Percentiles rank a stretch among this genome's conserved stretches.
Evolutionary conservation across 805 yeast genomes (phyloP).

Genomic region (Candida easanensis): DNA sequence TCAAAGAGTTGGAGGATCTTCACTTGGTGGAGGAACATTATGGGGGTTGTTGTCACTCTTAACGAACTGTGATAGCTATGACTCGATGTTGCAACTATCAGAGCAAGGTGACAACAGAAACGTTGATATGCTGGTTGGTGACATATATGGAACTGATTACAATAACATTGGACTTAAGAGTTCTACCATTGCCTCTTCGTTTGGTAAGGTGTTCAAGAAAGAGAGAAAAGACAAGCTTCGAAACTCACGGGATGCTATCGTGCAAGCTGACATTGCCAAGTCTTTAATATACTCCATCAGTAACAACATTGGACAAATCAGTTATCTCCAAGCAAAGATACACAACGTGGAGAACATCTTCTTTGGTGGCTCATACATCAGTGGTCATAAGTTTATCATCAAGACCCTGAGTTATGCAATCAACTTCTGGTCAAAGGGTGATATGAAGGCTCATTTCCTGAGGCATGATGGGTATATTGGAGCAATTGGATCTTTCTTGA

Average conservation of each 20-base stretch:
- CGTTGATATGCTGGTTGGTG: slow-evolving; percentile 94
- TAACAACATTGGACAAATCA: slow-evolving; percentile 96
- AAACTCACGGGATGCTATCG: slow-evolving; percentile 26
- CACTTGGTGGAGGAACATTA: slow-evolving; percentile 95
- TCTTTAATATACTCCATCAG: slow-evolving; percentile 84
- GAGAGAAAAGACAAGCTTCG: slow-evolving; percentile 25
- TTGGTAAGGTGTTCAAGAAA: slow-evolving; percentile 89
- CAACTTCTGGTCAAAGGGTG: slow-evolving; percentile 91
- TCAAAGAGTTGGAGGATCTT: slow-evolving; percentile 90
- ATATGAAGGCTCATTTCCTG: slow-evolving; percentile 85
- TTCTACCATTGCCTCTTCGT: slow-evolving; percentile 85
- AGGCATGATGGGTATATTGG: slow-evolving; percentile 97
- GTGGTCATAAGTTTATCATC: slow-evolving; percentile 94
- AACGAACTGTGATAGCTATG: slow-evolving; percentile 84
- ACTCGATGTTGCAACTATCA: slow-evolving; percentile 92
- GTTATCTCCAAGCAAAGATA: slow-evolving; percentile 87
- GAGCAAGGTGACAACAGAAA: slow-evolving; percentile 82
- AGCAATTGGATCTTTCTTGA: slow-evolving; percentile 90
- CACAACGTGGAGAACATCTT: slow-evolving; percentile 80
- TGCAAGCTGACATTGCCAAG: slow-evolving; percentile 73
- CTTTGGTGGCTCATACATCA: slow-evolving; percentile 94
- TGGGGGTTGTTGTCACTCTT: slow-evolving; percentile 92
- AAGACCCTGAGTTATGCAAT: slow-evolving; percentile 91
- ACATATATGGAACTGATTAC: slow-evolving; percentile 88
- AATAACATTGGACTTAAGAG: slow-evolving; percentile 88